phyloP scores from a whole-genome alignment of 371 early-diverging fungal genomes.

The Mortierella polycephala region DNA sequence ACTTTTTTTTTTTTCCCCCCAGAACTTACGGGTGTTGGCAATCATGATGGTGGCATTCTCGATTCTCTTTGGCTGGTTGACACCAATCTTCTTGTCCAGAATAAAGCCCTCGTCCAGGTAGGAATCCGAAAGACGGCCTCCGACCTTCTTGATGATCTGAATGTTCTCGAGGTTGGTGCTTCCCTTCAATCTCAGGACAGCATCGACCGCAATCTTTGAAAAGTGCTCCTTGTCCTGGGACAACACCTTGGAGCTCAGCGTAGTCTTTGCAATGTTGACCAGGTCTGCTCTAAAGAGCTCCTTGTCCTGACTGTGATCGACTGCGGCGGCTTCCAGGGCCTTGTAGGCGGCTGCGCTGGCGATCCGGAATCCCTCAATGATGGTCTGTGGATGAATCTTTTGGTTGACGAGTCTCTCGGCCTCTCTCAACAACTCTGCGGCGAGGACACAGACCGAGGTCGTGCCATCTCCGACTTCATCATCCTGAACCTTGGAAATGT shows the following conservation, averaged over 20 bases:
- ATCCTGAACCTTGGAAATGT: slow-evolving; percentile 99
- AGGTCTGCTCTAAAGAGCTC: slow-evolving; percentile 87
- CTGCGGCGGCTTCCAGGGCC: slow-evolving; percentile 85
- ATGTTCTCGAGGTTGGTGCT: slow-evolving; percentile 98
- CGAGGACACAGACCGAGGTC: slow-evolving; percentile 99
- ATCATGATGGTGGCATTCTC: slow-evolving; percentile 97
- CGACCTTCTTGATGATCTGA: slow-evolving; percentile 99
- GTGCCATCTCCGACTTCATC: slow-evolving; percentile 99
- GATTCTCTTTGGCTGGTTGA: slow-evolving; percentile 96
- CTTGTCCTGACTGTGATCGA: slow-evolving; percentile 77
- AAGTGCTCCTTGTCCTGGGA: slow-evolving; percentile 98
- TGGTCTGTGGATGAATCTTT: slow-evolving; percentile 98
- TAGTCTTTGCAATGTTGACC: slow-evolving; percentile 98
- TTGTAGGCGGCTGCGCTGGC: slow-evolving; percentile 91
- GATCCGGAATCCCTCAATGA: slow-evolving; percentile 97
- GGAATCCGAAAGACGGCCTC: slow-evolving; percentile 97
- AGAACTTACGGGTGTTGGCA: slow-evolving; percentile 93
- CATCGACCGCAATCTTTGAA: slow-evolving; percentile 96
- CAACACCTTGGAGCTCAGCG: slow-evolving; percentile 98
- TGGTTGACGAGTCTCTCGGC: slow-evolving; percentile 94
- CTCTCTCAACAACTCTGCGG: slow-evolving; percentile 97
- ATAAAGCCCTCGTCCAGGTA: slow-evolving; percentile 99
- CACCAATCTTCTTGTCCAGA: slow-evolving; percentile 98
- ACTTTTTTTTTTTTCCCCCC: not conserved
- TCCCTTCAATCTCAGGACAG: slow-evolving; percentile 95